Conservation (phyloP, 192 early-diverging fungal species). For the Podila horticola region DNA sequence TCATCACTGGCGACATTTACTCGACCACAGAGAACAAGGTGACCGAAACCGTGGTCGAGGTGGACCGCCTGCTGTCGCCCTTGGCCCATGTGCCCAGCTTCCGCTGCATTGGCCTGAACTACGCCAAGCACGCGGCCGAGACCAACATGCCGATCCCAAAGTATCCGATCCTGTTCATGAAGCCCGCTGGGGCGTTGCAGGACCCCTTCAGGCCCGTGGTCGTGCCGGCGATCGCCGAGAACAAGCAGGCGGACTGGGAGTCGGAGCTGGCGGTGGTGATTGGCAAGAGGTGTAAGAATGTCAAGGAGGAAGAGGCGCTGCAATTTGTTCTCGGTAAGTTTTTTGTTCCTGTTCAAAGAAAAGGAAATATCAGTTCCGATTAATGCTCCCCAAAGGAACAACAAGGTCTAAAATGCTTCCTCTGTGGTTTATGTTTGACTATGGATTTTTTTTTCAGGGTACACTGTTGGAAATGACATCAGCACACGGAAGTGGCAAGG, state of each 20-base stretch:
- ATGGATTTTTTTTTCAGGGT: slow-evolving; percentile 53
- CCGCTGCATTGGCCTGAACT: slow-evolving; percentile 71
- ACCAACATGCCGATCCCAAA: slow-evolving; percentile 58
- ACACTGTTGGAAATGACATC: slow-evolving; percentile 69
- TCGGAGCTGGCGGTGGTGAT: slow-evolving; percentile 72
- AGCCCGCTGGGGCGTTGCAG: slow-evolving; percentile 56
- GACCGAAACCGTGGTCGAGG: slow-evolving; percentile 50
- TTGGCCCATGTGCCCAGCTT: slow-evolving; percentile 52
- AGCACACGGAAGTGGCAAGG: slow-evolving; percentile 70
- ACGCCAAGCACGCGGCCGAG: slow-evolving; percentile 65
- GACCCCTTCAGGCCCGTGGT: slow-evolving; percentile 57
- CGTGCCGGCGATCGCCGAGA: slow-evolving; percentile 57
- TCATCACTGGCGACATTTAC: slow-evolving; percentile 60
- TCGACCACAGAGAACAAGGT: slow-evolving; percentile 30
- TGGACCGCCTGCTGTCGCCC: slow-evolving; percentile 57
- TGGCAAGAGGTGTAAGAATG: slow-evolving; percentile 63
- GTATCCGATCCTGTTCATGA: slow-evolving; percentile 68
- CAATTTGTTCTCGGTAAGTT: slow-evolving; percentile 58
- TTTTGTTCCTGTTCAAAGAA: neutral
- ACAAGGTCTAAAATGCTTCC: too few species aligned
- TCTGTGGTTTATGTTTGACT: neutral
- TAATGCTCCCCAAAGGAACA: too few species aligned
- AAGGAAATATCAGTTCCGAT: too few species aligned
- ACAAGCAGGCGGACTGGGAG: slow-evolving; percentile 70
- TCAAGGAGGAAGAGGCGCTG: slow-evolving; percentile 57